These are phyloP conservation scores for Suhomyces tanzawaensis DNA, from an alignment of 805 yeast species.

Conservation along the genomic window DNA sequence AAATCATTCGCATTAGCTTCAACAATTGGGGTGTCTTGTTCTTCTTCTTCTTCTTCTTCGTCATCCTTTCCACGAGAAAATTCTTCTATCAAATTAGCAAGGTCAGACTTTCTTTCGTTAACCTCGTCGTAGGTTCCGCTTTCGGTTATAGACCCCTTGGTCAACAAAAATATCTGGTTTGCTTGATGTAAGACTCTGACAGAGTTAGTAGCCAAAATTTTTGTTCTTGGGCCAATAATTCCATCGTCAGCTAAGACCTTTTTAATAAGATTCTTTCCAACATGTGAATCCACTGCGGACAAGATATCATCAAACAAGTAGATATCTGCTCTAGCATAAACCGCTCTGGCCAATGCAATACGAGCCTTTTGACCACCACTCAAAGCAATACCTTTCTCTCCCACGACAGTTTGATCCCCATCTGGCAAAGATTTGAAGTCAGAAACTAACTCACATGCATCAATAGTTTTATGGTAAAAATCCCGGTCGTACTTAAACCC, in stretches of 20 bases:
- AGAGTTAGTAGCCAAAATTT: slow-evolving; percentile 39
- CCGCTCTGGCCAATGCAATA: slow-evolving; percentile 41
- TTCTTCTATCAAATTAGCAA: slow-evolving; percentile 22
- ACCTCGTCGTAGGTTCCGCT: slow-evolving; percentile 22
- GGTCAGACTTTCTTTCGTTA: slow-evolving; percentile 18
- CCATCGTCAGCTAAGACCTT: slow-evolving; percentile 33
- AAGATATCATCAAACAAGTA: slow-evolving; percentile 41
- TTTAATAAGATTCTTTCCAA: slow-evolving; percentile 33
- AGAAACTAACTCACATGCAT: slow-evolving; percentile 36
- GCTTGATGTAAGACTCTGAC: slow-evolving; percentile 36
- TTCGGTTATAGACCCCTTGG: slow-evolving; percentile 29
- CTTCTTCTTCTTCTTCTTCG: slow-evolving; percentile 7
- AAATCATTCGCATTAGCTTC: slow-evolving; percentile 6
- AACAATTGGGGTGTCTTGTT: slow-evolving; percentile 1
- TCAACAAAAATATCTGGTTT: slow-evolving; percentile 30
- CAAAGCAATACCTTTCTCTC: slow-evolving; percentile 42
- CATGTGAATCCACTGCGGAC: slow-evolving; percentile 45
- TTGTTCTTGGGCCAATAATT: slow-evolving; percentile 32
- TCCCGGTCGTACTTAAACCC: slow-evolving; percentile 31
- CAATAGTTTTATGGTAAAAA: slow-evolving; percentile 31
- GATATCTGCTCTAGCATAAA: slow-evolving; percentile 39
- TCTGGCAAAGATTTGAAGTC: slow-evolving; percentile 38
- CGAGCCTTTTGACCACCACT: slow-evolving; percentile 46
- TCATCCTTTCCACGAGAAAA: slow-evolving; percentile 13
- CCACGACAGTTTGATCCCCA: slow-evolving; percentile 43